Base-by-base conservation (phyloP, 2,329 filamentous ascomycete genomes). In the Ascochyta viciae-villosae region DNA sequence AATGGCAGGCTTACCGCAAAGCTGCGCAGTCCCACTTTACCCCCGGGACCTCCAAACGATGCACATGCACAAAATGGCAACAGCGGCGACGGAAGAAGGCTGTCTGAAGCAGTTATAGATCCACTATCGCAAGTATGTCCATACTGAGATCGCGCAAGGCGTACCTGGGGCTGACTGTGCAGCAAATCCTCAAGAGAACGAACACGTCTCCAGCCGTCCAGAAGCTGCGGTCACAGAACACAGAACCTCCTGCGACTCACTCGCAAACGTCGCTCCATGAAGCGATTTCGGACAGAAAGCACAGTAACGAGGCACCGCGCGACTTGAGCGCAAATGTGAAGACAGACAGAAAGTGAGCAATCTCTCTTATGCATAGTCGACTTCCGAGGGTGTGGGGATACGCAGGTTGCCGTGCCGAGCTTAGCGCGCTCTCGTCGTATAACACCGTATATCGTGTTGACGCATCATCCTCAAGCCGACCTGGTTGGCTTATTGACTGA, bases 101-200 rank as follows among this genome's bases (percentile, higher is more conserved):
- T 61, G 31, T 62, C 64, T 26, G 79, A 82, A 48, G 60, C 68
- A 9, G 80, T 80, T 24, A 87, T 89, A 59, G 87, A 90, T 73
- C 87, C 87, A 53, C 78, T 89, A 61, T 89, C 87, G 47, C 85
- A 89, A 76, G 87, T 89, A 82, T 63, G 82, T 76, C 58, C 39
- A 57, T 57, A 27, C 26, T 45, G 60, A 47, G 42, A 12, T 5
- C 23, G 47, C 29, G 42, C 41, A 50, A 46, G 53, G 40, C 46
- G 43, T 10, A 51, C 31, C 23, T 4, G 43, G 49, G 44, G 64
- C 64, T 67, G 50, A 69, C 40, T 9, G 16, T 26, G 44, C 43
- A 83, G 81, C 82, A 84, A 72, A 83, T 84, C 57, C 76, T 90
- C 49, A 82, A 87, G 68, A 85, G 89, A 64, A 89, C 87, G 50